phyloP scores from a whole-genome alignment of 106 monocot species.

The Amphibolis antarctica region DNA sequence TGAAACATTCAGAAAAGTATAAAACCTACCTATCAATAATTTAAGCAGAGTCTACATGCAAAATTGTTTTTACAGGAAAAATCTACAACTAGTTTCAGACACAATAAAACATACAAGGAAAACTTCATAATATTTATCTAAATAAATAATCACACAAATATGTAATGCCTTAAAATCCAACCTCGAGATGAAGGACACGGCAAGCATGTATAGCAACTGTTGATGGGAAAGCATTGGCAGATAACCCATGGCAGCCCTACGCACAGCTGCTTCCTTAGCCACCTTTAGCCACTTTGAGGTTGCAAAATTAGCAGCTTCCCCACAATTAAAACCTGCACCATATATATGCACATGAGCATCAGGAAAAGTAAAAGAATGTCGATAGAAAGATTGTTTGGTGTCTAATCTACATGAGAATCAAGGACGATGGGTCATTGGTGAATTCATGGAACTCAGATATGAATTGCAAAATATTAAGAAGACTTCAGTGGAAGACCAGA shows the following conservation, averaged over 20 bases:
- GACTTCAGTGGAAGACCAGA: too few species aligned
- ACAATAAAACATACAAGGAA: too few species aligned
- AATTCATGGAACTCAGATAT: too few species aligned
- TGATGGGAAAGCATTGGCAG: conserved; percentile 99
- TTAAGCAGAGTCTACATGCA: too few species aligned
- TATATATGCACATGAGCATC: neutral
- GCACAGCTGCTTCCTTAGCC: conserved; percentile 93
- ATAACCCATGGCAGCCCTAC: conserved; percentile 98
- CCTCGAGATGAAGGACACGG: conserved; percentile 91
- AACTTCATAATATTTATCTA: too few species aligned
- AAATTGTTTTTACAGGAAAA: too few species aligned
- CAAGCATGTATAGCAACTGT: conserved; percentile 87
- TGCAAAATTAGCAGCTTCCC: conserved; percentile 99
- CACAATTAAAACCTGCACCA: conserved; percentile 84
- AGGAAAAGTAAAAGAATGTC: neutral
- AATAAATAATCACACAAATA: neutral
- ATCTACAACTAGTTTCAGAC: too few species aligned
- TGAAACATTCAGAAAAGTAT: too few species aligned
- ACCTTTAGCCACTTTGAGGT: conserved; percentile 90
- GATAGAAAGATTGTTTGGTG: neutral
- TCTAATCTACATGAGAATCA: too few species aligned
- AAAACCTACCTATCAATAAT: too few species aligned
- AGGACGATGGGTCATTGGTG: too few species aligned
- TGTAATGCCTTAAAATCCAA: conserved; percentile 7
- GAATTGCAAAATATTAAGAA: too few species aligned